Evolutionary conservation across 371 early-diverging fungal genomes (phyloP).

Genomic region (Massospora cicadina): DNA sequence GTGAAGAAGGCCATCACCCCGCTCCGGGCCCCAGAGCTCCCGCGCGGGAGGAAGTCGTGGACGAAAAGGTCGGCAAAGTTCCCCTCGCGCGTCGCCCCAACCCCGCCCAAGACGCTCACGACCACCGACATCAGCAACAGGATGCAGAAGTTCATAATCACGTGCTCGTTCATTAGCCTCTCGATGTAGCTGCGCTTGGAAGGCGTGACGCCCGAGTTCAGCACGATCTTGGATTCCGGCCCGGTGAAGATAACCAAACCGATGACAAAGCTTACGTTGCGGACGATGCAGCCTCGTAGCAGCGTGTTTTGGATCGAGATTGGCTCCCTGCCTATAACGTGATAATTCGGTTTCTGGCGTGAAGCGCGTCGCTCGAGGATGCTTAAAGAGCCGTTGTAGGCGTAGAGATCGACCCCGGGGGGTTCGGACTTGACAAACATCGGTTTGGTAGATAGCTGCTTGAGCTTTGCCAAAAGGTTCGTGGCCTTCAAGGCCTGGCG

Average conservation of each 20-base stretch:
- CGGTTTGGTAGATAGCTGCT: conserved; percentile 17
- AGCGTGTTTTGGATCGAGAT: conserved; percentile 64
- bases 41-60: neutral
- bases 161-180: conserved; percentile 68
- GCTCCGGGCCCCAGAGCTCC: neutral
- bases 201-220: conserved; percentile 70
- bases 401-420: conserved; percentile 74
- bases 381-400: conserved; percentile 64
- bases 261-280: conserved; percentile 76
- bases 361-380: conserved; percentile 34
- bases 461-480: conserved; percentile 19
- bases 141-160: conserved; percentile 15
- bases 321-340: conserved; percentile 18
- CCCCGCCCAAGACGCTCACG: neutral
- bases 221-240: conserved; percentile 76
- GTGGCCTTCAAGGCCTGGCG: conserved; percentile 70
- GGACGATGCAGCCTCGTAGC: conserved; percentile 72
- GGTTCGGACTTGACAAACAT: conserved; percentile 74
- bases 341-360: conserved; percentile 20
- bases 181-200: conserved; percentile 82
- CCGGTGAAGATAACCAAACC: conserved; percentile 80
- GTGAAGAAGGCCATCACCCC: conserved; percentile 33
- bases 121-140: neutral
- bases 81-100: too few species aligned
- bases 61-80: neutral